These are phyloP conservation scores for Scytalidium lignicola DNA, from an alignment of 2,329 filamentous ascomycete genomes.

Conservation along the genomic window DNA sequence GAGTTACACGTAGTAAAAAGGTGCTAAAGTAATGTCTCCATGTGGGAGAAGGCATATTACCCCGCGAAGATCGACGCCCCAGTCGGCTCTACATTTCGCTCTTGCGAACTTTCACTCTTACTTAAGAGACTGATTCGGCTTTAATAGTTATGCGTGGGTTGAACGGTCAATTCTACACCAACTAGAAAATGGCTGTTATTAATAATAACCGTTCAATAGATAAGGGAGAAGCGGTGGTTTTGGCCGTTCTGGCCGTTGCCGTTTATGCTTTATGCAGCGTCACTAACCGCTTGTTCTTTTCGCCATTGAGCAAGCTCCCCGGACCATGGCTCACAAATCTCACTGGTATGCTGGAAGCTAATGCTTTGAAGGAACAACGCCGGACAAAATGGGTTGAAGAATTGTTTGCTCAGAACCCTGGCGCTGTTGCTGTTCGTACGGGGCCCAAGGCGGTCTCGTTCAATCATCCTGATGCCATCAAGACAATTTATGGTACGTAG, in stretches of 20 bases:
- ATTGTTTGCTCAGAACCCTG: conserved; percentile 7
- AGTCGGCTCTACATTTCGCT: too few species aligned
- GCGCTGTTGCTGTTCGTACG: conserved; percentile 8
- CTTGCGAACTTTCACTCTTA: too few species aligned
- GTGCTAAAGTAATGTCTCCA: too few species aligned
- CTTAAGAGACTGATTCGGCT: too few species aligned
- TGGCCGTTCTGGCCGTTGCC: neutral
- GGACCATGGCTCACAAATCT: conserved; percentile 8
- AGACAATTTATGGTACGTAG: conserved; percentile 7
- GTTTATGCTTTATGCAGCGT: neutral
- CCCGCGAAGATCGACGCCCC: too few species aligned
- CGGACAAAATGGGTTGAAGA: conserved; percentile 7
- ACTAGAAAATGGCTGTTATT: neutral
- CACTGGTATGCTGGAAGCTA: conserved; percentile 6
- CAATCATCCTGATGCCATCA: conserved; percentile 11
- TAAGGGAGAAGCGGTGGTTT: neutral
- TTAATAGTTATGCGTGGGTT: too few species aligned
- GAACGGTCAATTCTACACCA: neutral
- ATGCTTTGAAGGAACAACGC: conserved; percentile 10
- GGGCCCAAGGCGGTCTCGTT: conserved; percentile 9
- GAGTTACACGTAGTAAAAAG: too few species aligned
- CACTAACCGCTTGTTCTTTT: conserved; percentile 10
- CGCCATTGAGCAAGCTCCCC: conserved; percentile 9
- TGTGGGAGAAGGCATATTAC: too few species aligned
- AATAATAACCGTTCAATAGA: neutral